Conservation (phyloP, 2,329 filamentous ascomycete genomes). For the Colletotrichum chlorophyti region DNA sequence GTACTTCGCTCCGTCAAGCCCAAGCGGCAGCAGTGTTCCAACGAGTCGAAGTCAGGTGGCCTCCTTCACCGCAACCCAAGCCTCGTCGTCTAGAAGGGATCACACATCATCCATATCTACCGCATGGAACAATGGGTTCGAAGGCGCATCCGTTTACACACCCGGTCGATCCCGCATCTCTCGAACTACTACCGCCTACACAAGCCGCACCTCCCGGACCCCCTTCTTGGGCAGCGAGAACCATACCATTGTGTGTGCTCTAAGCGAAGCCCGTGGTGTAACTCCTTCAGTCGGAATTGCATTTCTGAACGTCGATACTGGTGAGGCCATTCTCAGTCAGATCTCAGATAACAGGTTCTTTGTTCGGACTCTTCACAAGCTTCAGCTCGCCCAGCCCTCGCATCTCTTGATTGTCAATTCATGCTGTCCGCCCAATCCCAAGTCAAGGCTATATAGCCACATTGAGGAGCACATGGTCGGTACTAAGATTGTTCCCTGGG, state of each 20-base stretch:
- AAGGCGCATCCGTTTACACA: not conserved
- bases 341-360: slow-evolving; percentile 95
- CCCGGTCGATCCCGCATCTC: slow-evolving; percentile 8
- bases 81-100: not conserved
- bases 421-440: slow-evolving; percentile 67
- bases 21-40: slow-evolving; percentile 13
- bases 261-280: slow-evolving; percentile 87
- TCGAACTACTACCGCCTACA: slow-evolving; percentile 45
- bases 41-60: not conserved
- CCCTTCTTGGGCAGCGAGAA: slow-evolving; percentile 52
- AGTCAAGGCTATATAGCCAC: slow-evolving; percentile 77
- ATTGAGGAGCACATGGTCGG: slow-evolving; percentile 75
- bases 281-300: slow-evolving; percentile 85
- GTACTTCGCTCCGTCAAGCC: slow-evolving; percentile 29
- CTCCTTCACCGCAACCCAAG: not conserved
- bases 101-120: not conserved
- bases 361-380: slow-evolving; percentile 84
- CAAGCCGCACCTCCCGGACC: slow-evolving; percentile 52
- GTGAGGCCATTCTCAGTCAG: slow-evolving; percentile 85
- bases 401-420: slow-evolving; percentile 80
- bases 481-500: slow-evolving; percentile 67
- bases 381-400: slow-evolving; percentile 80
- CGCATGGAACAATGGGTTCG: slow-evolving; percentile 4
- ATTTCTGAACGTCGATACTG: slow-evolving; percentile 85
- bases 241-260: slow-evolving; percentile 84